Percentiles rank a stretch among this genome's conserved stretches.
These are phyloP conservation scores for Aspergillus terreus DNA, from an alignment of 2,329 filamentous ascomycete species.

Conservation along the genomic window DNA sequence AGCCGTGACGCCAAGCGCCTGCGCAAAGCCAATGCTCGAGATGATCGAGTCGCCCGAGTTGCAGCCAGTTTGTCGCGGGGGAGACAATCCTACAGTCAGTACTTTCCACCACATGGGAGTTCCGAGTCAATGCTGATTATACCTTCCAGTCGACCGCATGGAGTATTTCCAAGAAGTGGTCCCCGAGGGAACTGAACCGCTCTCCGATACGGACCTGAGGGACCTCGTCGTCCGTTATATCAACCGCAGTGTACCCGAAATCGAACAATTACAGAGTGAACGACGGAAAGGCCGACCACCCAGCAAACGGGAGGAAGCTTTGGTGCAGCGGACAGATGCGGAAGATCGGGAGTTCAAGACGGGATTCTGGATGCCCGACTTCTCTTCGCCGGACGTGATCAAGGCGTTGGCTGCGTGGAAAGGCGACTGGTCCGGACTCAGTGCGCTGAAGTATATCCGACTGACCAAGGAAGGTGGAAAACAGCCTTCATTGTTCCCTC, in stretches of 20 bases:
- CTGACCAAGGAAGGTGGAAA: constrained; percentile 63
- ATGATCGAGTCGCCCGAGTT: constrained; percentile 75
- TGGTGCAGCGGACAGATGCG: constrained; percentile 65
- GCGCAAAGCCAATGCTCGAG: constrained; percentile 72
- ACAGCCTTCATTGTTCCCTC: constrained; percentile 74
- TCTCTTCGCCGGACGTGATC: constrained; percentile 64
- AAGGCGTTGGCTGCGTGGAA: constrained; percentile 70
- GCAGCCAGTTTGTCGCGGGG: constrained; percentile 66
- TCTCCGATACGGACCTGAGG: constrained; percentile 36
- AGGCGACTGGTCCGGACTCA: constrained; percentile 76
- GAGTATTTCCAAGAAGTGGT: constrained; percentile 69
- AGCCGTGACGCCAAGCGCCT: constrained; percentile 81
- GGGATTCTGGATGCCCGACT: constrained; percentile 78
- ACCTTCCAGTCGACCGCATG: constrained; percentile 58
- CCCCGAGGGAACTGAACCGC: constrained; percentile 25
- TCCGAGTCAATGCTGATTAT: constrained; percentile 20
- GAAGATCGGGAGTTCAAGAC: constrained; percentile 77
- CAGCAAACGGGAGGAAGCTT: constrained; percentile 69
- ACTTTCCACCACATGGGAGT: neutral
- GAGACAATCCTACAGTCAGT: constrained; percentile 67
- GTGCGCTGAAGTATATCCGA: constrained; percentile 72
- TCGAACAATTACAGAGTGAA: constrained; percentile 53
- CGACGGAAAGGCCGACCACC: constrained; percentile 74
- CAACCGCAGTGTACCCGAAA: constrained; percentile 32
- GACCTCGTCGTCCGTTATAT: constrained; percentile 57